Percentiles rank a stretch among this genome's conserved stretches.
Evolutionary conservation across 371 early-diverging fungal genomes (phyloP).

Genomic region (Basidiobolus meristosporus): DNA sequence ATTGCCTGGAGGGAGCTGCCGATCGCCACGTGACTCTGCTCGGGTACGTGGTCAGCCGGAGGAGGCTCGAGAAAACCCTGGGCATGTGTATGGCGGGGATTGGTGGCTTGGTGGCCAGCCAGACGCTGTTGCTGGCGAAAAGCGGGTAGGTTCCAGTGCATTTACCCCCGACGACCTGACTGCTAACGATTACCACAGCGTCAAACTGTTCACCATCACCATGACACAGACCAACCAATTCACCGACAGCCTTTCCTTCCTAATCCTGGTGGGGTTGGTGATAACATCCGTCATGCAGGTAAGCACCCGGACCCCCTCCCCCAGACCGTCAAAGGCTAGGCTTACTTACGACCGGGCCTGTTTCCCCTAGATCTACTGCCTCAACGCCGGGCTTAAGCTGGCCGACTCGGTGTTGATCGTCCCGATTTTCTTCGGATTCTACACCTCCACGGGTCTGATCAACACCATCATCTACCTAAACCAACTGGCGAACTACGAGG

Average conservation of each 20-base stretch:
- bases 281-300: too few relatives aligned
- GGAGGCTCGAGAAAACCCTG: conserved; percentile 20
- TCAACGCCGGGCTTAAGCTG: conserved; percentile 39
- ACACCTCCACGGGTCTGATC: conserved; percentile 36
- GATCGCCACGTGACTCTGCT: too few relatives aligned
- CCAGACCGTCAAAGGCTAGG: too few relatives aligned
- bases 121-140: conserved; percentile 41
- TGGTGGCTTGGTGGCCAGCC: conserved; percentile 39
- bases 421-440: conserved; percentile 48
- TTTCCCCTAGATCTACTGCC: conserved; percentile 46
- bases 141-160: conserved; percentile 9
- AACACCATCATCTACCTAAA: conserved; percentile 44
- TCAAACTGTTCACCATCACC: too few relatives aligned
- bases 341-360: too few relatives aligned
- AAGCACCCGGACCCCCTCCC: too few relatives aligned
- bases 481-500: conserved; percentile 26
- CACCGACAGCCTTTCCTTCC: too few relatives aligned
- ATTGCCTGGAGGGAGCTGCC: too few relatives aligned
- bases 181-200: conserved; percentile 2
- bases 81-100: conserved; percentile 38
- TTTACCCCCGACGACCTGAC: too few relatives aligned
- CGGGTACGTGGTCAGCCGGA: too few relatives aligned
- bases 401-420: conserved; percentile 45
- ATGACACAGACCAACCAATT: too few relatives aligned
- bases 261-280: too few relatives aligned